phyloP scores from a whole-genome alignment of 441 rosid species.

The Populus hybrid region DNA sequence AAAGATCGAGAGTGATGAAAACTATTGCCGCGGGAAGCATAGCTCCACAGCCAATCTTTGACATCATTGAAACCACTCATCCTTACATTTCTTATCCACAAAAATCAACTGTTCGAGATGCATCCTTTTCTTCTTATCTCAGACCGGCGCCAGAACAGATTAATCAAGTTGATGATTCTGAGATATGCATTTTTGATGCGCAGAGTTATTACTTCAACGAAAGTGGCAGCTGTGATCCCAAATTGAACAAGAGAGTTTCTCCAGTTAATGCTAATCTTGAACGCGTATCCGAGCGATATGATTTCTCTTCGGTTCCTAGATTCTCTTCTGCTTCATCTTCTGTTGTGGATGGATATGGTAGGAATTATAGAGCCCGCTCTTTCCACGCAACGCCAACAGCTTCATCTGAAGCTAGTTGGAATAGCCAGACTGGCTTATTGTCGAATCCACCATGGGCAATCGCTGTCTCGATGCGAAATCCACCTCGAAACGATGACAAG shows the following conservation, averaged over 20 bases:
- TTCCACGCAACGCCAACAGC: conserved; percentile 64
- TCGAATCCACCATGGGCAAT: conserved; percentile 54
- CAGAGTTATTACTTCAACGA: conserved; percentile 64
- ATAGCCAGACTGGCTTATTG: conserved; percentile 76
- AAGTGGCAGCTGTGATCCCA: conserved; percentile 24
- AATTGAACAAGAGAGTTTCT: conserved; percentile 33
- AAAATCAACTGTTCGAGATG: conserved; percentile 18
- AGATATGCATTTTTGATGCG: conserved; percentile 85
- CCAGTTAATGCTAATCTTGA: conserved; percentile 22
- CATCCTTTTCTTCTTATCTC: conserved; percentile 51
- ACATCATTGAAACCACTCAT: conserved; percentile 19
- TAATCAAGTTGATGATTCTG: conserved; percentile 39
- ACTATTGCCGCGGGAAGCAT: conserved; percentile 7
- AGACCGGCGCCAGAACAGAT: conserved; percentile 19
- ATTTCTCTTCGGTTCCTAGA: conserved; percentile 34
- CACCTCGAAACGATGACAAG: conserved; percentile 14
- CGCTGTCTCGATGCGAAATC: conserved; percentile 33
- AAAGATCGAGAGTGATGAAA: conserved; percentile 24
- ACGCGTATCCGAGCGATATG: conserved; percentile 16
- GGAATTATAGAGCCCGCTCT: conserved; percentile 39
- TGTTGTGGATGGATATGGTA: conserved; percentile 29
- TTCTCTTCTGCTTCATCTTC: conserved; percentile 59
- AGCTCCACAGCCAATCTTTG: conserved; percentile 12
- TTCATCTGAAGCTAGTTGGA: conserved; percentile 94
- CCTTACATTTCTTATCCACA: conserved; percentile 17